A percentile compares a stretch with the other conserved stretches of the same genome.
These are phyloP conservation scores for Vigna reflexopilosa DNA, from an alignment of 306 rosid species.

Conservation along the genomic window DNA sequence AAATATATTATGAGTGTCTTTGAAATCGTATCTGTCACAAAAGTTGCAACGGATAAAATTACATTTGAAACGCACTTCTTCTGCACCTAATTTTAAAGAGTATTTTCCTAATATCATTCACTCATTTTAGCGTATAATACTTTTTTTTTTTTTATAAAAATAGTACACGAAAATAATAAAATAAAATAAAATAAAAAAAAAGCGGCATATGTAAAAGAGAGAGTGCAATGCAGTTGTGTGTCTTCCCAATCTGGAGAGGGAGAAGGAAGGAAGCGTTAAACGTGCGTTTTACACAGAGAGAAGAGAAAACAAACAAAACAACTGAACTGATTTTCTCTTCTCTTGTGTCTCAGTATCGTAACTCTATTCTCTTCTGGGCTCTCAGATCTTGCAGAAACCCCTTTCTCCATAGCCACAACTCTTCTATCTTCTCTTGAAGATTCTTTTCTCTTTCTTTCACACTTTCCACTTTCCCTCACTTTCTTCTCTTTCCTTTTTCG, in stretches of 20 bases:
- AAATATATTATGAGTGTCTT: background rate
- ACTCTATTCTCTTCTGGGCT: conserved; percentile 40
- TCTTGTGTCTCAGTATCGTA: background rate
- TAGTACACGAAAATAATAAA: no score
- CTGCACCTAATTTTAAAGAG: no score
- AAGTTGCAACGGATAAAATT: no score
- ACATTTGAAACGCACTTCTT: no score
- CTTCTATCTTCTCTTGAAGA: conserved; percentile 29
- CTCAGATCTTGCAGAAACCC: conserved; percentile 70
- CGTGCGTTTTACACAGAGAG: conserved; percentile 9
- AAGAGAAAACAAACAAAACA: conserved; percentile 7
- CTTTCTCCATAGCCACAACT: background rate
- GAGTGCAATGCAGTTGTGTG: background rate
- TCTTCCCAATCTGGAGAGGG: background rate
- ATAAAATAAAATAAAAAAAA: no score
- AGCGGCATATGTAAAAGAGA: background rate
- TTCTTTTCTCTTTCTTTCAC: conserved; percentile 49
- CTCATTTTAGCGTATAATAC: no score
- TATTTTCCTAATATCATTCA: no score
- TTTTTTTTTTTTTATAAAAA: no score
- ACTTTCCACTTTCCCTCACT: background rate
- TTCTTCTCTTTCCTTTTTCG: background rate
- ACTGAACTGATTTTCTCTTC: background rate
- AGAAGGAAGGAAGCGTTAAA: background rate
- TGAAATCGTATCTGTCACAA: background rate